phyloP scores from a whole-genome alignment of 495 filamentous ascomycete genomes.

The Aspergillus diversus region DNA sequence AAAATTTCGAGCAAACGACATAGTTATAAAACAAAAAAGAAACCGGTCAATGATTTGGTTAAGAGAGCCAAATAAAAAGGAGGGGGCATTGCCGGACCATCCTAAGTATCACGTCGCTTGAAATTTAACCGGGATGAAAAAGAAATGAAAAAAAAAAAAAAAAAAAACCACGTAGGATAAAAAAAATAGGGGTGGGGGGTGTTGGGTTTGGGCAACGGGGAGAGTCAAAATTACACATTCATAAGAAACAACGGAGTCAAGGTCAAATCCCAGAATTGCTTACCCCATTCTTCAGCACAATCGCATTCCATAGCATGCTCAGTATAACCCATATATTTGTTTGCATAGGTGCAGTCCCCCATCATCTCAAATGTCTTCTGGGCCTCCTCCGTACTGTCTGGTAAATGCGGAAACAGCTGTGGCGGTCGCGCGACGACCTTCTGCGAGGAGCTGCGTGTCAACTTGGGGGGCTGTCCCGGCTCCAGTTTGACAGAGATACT shows the following conservation, averaged over 20 bases:
- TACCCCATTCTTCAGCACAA: conserved; percentile 95
- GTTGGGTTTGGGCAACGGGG: background rate
- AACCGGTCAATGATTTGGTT: too few relatives aligned
- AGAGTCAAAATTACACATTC: background rate
- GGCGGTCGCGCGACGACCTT: conserved; percentile 65
- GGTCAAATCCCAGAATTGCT: conserved; percentile 42
- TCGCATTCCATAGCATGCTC: conserved; percentile 96
- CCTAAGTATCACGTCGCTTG: too few relatives aligned
- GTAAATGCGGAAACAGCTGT: conserved; percentile 67
- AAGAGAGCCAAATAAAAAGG: background rate
- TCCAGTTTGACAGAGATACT: conserved; percentile 67
- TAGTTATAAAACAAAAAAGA: too few relatives aligned
- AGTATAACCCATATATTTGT: conserved; percentile 85
- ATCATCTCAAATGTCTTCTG: conserved; percentile 79
- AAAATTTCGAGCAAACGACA: too few relatives aligned
- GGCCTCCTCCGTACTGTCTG: conserved; percentile 76
- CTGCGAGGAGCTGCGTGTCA: conserved; percentile 73
- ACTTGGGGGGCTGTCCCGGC: conserved; percentile 70
- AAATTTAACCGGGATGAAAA: background rate
- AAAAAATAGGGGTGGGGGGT: background rate
- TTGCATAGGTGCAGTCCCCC: conserved; percentile 80
- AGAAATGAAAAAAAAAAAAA: conserved; percentile 1
- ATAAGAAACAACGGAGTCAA: conserved; percentile 2
- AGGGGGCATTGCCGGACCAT: background rate
- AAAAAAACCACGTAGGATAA: background rate